A percentile compares a stretch with the other conserved stretches of the same genome.
Evolutionary conservation across 2,329 filamentous ascomycete genomes (phyloP).

Genomic region (Bipolaris gigantea): DNA sequence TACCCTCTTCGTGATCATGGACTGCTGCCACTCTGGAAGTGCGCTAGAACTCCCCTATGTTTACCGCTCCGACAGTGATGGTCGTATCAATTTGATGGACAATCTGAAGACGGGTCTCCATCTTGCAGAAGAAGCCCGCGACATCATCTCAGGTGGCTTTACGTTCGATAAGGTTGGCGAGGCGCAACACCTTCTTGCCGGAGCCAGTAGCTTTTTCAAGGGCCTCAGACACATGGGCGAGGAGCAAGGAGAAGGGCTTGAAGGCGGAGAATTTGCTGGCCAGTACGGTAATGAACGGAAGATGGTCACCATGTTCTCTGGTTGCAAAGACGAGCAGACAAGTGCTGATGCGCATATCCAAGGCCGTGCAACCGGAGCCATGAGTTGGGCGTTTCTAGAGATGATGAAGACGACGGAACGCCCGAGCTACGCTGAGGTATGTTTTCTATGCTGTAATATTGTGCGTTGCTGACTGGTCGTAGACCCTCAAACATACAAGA

Average conservation of each 20-base stretch:
- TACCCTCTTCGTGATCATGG: conserved; percentile 60
- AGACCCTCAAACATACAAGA: conserved; percentile 47
- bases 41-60: conserved; percentile 62
- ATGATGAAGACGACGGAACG: conserved; percentile 44
- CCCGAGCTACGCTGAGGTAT: conserved; percentile 48
- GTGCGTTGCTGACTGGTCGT: background rate
- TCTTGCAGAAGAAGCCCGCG: conserved; percentile 54
- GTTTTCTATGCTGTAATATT: conserved; percentile 1
- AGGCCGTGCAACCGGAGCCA: conserved; percentile 50
- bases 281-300: conserved; percentile 52
- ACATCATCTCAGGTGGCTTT: conserved; percentile 57
- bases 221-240: conserved; percentile 52
- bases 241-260: conserved; percentile 50
- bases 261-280: conserved; percentile 44
- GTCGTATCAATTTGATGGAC: conserved; percentile 59
- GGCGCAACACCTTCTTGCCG: conserved; percentile 56
- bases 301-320: conserved; percentile 55
- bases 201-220: conserved; percentile 58
- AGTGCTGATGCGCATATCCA: conserved; percentile 53
- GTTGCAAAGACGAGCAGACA: conserved; percentile 56
- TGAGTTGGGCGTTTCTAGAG: conserved; percentile 54
- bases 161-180: conserved; percentile 54
- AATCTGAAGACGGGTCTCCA: conserved; percentile 56
- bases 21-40: conserved; percentile 65
- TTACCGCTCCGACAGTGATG: conserved; percentile 59